Base-by-base conservation (phyloP, 257 asterid genomes). In the Handroanthus guayacan region DNA sequence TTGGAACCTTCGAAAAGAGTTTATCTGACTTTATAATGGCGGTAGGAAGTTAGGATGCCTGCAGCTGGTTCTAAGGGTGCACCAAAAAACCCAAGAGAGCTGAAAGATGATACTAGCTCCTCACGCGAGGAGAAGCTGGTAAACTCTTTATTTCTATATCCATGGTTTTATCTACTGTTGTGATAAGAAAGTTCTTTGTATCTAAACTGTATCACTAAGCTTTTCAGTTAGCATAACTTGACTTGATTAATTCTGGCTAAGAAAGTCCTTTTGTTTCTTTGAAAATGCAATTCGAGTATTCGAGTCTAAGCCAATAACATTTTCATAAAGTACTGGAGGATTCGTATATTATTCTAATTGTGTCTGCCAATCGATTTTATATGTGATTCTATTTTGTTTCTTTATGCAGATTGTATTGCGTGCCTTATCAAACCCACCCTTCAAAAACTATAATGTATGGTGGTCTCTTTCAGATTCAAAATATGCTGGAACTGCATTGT, bases 71-170 rank as follows among this genome's bases (percentile, higher is more conserved):
- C 92, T 75, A 92, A 92, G 77, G 96, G 97, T 48, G 82, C 81
- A 39, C 91, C 93, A 2, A 92, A 83, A 84, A 89, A 89, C 79
- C 97, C 90, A n/a, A 81, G 92, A 81, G 99, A 92, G 82, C 57
- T 94, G 39, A 94, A 94, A 81, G 97, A 92, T 79, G 97, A 94
- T 79, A 92, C 92, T 34, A 86, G 51, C 78, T 54, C 97, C 55
- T 83, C 97, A 20, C 99, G 97, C n/a, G 97, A 89, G 47, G 99
- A 94, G 88, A 94, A 94, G 82, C 89, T 77, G 97, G 98, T 91
- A 62, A 55, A 71, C 31, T 77, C 71, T 66, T 25, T 67, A n/a
- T 68, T 75, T 57, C 39, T 76, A 36, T 34, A 51, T 69, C 65
- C 67, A 37, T 9, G 73, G 36, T n/a, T 56, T 67, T 43, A 60